Conservation (phyloP, 2,329 filamentous ascomycete species). For the Alternaria triticina region DNA sequence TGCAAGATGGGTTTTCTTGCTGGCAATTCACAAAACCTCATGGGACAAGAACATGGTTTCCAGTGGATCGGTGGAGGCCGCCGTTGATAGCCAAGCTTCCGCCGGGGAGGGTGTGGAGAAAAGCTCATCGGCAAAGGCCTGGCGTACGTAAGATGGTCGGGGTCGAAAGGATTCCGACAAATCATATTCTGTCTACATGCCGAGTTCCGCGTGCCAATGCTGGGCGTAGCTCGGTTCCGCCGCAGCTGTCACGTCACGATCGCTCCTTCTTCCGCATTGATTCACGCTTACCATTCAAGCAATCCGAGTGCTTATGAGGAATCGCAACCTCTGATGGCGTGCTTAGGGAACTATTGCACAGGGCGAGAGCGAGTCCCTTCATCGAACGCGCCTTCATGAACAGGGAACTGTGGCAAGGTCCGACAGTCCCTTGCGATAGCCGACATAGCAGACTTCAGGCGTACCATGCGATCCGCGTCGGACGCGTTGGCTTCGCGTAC, state of each 20-base stretch:
- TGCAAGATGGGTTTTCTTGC: not conserved
- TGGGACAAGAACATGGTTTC: not conserved
- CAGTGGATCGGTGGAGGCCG: not conserved
- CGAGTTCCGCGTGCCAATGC: conserved; percentile 33
- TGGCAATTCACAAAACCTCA: not conserved
- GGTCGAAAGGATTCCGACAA: conserved; percentile 16
- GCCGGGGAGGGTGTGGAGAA: conserved; percentile 28
- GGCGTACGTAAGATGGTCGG: conserved; percentile 35
- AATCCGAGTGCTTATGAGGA: not conserved
- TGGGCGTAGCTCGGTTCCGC: conserved; percentile 37
- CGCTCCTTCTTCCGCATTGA: not conserved
- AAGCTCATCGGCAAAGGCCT: conserved; percentile 17
- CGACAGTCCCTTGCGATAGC: not conserved
- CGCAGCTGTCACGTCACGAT: conserved; percentile 10
- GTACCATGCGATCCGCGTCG: not conserved
- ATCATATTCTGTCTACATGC: conserved; percentile 24
- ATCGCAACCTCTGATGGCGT: not conserved
- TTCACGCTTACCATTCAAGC: conserved; percentile 1
- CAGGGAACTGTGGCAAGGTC: not conserved
- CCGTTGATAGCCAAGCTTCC: conserved; percentile 32
- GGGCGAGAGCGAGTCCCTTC: not conserved
- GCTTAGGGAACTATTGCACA: conserved; percentile 9
- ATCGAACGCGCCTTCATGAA: not conserved
- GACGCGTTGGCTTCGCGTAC: not conserved
- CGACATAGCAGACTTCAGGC: not conserved